Evolutionary conservation across 2,329 filamentous ascomycete genomes (phyloP), one percentile per base, ranked within the genome.

Genomic region (Fusarium compactum): DNA sequence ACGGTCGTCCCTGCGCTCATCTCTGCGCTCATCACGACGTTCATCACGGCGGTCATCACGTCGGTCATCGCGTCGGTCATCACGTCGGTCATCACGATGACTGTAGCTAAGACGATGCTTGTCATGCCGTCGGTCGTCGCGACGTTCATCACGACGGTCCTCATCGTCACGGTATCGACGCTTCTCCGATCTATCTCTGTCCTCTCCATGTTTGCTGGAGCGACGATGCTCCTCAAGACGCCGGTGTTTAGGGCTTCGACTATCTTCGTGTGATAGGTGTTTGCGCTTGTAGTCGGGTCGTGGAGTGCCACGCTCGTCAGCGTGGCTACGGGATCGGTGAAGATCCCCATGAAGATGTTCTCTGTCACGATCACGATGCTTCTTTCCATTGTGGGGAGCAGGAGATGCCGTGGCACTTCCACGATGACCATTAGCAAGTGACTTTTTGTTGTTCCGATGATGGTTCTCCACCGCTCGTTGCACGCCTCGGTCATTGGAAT

Each of bases 391-490:
- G 38, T 83, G 83, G 5, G 92, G 91, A 24, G 86, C 90, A 10
- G 92, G 92, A 20, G 92, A 94, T n/a, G 89, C 90, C 22, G 90
- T 91, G 40, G 88, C 85, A 56, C 90, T 83, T 47, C 87, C 87
- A 38, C 91, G 89, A 70, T 89, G 84, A 12, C 90, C 87, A 73
- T 89, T 89, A 69, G 82, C 78, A 51, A 89, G 79, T 4, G 83
- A 81, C 76, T 97, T 95, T 83, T 97, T 97, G 82, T 95, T 97
- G 82, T 95, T 97, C 58, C 95, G 93, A 79, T 97, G 95, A 75
- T 98, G 95, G 71, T 97, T 97, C 75, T 97, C 95, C 29, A 97
- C 90, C 2, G 92, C 89, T 76, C 90, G 91, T 78, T 93, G 94
- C 6, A 92, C 92, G 22, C 89, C 89, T 30, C 88, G 86, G 76